A percentile compares a stretch with the other conserved stretches of the same genome.
Conservation (phyloP, 768 basidiomycete genomes). For the Agaricus sinodeliciosus region DNA sequence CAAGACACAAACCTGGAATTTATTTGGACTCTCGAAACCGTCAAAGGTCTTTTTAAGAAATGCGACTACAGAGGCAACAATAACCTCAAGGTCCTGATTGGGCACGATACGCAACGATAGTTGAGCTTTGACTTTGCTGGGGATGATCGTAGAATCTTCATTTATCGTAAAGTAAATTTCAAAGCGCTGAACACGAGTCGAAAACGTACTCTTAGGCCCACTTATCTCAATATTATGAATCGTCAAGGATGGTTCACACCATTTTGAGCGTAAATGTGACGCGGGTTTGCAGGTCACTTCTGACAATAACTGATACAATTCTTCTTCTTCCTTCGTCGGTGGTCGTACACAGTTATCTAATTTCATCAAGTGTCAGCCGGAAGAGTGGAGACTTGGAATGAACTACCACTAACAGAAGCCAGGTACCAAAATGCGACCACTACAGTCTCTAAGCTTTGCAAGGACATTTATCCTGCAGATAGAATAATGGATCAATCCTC, state of each 20-base stretch:
- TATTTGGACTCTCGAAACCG: conserved; percentile 59
- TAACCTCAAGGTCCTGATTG: conserved; percentile 74
- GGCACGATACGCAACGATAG: conserved; percentile 92
- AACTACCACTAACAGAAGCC: conserved; percentile 64
- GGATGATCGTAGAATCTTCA: conserved; percentile 83
- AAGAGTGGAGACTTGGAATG: neutral
- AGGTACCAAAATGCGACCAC: conserved; percentile 61
- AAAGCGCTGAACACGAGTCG: neutral
- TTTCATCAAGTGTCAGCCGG: neutral
- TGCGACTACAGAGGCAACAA: conserved; percentile 53
- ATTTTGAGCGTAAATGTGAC: conserved; percentile 65
- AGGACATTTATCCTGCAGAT: conserved; percentile 66
- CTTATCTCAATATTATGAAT: conserved; percentile 82
- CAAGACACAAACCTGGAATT: conserved; percentile 48
- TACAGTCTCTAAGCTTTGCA: conserved; percentile 55
- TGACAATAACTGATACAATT: conserved; percentile 63
- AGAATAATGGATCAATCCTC: neutral
- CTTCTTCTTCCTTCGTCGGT: conserved; percentile 58
- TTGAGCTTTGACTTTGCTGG: conserved; percentile 74
- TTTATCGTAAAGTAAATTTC: neutral
- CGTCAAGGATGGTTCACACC: conserved; percentile 88
- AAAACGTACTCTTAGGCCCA: conserved; percentile 63
- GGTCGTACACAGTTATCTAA: conserved; percentile 74
- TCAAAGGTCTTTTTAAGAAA: conserved; percentile 57
- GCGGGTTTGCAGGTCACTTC: conserved; percentile 62